Conservation (phyloP, 805 yeast genomes). For the Starmerella roubikii region DNA sequence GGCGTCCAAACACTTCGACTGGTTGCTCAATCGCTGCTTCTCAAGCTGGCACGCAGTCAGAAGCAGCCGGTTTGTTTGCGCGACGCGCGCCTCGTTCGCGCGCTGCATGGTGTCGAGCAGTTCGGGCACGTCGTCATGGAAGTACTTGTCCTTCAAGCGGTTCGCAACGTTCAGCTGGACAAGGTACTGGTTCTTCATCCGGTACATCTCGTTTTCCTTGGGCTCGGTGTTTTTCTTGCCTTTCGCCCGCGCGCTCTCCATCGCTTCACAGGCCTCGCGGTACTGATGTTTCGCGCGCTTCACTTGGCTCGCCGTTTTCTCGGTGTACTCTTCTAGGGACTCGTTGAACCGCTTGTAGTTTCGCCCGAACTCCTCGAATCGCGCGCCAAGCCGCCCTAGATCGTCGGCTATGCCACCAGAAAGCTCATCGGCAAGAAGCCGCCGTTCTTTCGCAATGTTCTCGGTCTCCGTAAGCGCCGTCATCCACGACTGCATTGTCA, state of each 20-base stretch:
- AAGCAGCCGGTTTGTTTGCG: slow-evolving; percentile 56
- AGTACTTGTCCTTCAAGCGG: slow-evolving; percentile 82
- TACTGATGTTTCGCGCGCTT: slow-evolving; percentile 59
- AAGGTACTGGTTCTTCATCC: slow-evolving; percentile 71
- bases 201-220: slow-evolving; percentile 69
- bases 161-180: slow-evolving; percentile 74
- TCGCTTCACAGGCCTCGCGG: slow-evolving; percentile 62
- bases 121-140: slow-evolving; percentile 87
- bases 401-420: slow-evolving; percentile 48
- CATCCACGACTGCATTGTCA: slow-evolving; percentile 79
- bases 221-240: slow-evolving; percentile 51
- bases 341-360: slow-evolving; percentile 48
- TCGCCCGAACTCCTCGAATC: slow-evolving; percentile 40
- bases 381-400: slow-evolving; percentile 38
- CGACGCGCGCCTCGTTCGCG: slow-evolving; percentile 64
- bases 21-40: slow-evolving; percentile 35
- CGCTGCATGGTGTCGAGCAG: slow-evolving; percentile 72
- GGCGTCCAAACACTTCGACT: slow-evolving; percentile 33
- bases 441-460: slow-evolving; percentile 53
- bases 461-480: slow-evolving; percentile 78
- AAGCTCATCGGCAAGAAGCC: slow-evolving; percentile 45
- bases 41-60: slow-evolving; percentile 49
- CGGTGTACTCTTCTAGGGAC: slow-evolving; percentile 37
- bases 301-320: slow-evolving; percentile 40
- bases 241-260: slow-evolving; percentile 70